Base-by-base conservation (phyloP, 495 filamentous ascomycete genomes). In the Endocarpon pusillum region DNA sequence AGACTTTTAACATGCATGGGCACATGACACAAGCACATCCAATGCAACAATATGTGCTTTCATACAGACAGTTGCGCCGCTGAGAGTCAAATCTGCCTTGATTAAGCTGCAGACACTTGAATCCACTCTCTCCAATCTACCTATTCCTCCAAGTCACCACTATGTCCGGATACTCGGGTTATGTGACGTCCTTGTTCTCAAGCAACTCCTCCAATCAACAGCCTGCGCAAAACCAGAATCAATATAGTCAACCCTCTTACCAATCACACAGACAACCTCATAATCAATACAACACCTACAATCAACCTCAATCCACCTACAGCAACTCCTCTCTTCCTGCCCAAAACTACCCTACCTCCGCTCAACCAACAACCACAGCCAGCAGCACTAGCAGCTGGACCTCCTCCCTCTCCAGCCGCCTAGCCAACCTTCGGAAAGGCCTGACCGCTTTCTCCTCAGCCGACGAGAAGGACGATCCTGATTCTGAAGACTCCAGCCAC, bases 401-500 rank as follows among this genome's bases (percentile, higher is more conserved):
- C 35, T 69, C 71, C 51, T 62, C 85, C 46, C 71, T 91, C 50
- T 81, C 79, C 26, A 75, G 75, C 21, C 72, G 76, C 41, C 81
- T 91, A 54, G 78, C 68, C 52, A 77, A 76, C 43, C 68, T 94
- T 41, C 81, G 82, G 38, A 73, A 76, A 22, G 75, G 73, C 20
- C 75, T 89, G 52, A 75, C 85, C 36, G n/a, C n/a, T n/a, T n/a
- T n/a, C n/a, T 58, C 66, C 36, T 66, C 73, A 46, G 86, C 91
- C 52, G 67, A 74, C 37, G 86, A 93, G 58, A 81, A 80, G 19
- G 61, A 65, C 45, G 61, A 67, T 45, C 62, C 65, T 41, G 86
- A 94, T 47, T 89, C 83, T 37, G 84, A 91, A 58, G 85, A 94
- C 58, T 79, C 89, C 61, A 86, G 84, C 1, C 84, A 94, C 58